Conservation (phyloP, 2,329 filamentous ascomycete genomes). For the Dactylonectria macrodidyma region DNA sequence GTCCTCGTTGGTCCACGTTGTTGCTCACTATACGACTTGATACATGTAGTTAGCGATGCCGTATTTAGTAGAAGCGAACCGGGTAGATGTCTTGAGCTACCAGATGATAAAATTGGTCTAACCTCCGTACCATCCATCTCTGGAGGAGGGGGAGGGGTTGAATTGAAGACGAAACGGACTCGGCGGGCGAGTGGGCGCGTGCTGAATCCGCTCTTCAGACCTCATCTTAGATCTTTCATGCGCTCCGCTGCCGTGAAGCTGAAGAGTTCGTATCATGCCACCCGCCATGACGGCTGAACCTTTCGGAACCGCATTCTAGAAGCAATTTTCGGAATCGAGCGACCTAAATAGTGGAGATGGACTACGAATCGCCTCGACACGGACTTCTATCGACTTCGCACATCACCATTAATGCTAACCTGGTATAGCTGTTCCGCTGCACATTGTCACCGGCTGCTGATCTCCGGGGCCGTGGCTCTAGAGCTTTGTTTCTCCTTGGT, state of each 20-base stretch:
- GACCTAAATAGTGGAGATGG: slow-evolving; percentile 26
- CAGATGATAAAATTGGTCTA: neutral
- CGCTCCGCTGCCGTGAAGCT: slow-evolving; percentile 18
- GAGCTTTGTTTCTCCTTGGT: slow-evolving; percentile 10
- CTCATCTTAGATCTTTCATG: slow-evolving; percentile 33
- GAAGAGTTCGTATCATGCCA: slow-evolving; percentile 32
- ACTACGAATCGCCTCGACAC: slow-evolving; percentile 28
- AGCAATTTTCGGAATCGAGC: slow-evolving; percentile 23
- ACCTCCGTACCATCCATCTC: neutral
- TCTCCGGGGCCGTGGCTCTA: slow-evolving; percentile 25
- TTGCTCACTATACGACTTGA: neutral
- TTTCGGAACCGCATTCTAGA: slow-evolving; percentile 31
- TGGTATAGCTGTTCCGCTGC: slow-evolving; percentile 22
- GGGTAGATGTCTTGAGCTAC: neutral
- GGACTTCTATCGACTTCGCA: slow-evolving; percentile 20
- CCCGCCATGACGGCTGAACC: slow-evolving; percentile 10
- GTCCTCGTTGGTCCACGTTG: slow-evolving; percentile 30
- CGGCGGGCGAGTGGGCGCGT: slow-evolving; percentile 10
- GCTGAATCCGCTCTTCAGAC: slow-evolving; percentile 12
- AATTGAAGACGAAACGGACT: neutral
- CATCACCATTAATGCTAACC: slow-evolving; percentile 15
- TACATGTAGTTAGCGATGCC: neutral
- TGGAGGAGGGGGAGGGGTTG: slow-evolving; percentile 22
- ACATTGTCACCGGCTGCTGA: slow-evolving; percentile 21
- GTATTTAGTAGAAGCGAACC: neutral